These are phyloP conservation scores for Lantana camara DNA, from an alignment of 257 asterid species.

Conservation along the genomic window DNA sequence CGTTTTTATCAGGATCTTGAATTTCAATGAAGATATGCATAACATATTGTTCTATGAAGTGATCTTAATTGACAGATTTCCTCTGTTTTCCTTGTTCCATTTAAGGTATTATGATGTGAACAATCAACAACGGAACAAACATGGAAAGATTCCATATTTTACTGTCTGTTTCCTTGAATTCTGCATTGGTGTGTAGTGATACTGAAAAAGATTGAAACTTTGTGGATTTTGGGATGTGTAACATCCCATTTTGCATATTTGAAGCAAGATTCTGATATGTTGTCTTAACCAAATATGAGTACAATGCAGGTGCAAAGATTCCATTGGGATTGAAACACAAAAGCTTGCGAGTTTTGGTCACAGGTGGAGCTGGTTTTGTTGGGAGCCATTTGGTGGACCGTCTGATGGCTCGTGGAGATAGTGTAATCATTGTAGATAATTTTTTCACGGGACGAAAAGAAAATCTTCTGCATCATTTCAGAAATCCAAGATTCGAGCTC, in stretches of 20 bases:
- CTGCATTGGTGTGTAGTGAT: neutral
- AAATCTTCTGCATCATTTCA: constrained; percentile 68
- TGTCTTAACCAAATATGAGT: neutral
- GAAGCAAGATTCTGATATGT: neutral
- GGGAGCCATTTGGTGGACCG: constrained; percentile 95
- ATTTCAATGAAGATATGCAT: too few species aligned
- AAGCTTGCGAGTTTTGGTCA: constrained; percentile 66
- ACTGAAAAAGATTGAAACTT: neutral
- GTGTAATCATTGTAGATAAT: constrained; percentile 80
- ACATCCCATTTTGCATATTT: too few species aligned
- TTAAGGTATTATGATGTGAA: constrained; percentile 1
- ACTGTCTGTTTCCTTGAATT: neutral
- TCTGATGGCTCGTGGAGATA: constrained; percentile 75
- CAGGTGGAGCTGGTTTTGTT: constrained; percentile 95
- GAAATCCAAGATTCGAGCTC: constrained; percentile 72
- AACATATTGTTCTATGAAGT: too few species aligned
- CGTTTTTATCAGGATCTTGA: too few species aligned
- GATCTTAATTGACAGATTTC: neutral
- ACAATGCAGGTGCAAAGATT: constrained; percentile 62
- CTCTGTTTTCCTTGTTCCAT: constrained; percentile 26
- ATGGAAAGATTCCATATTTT: neutral
- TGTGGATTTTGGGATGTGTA: neutral
- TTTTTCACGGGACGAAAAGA: constrained; percentile 80
- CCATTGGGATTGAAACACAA: constrained; percentile 71
- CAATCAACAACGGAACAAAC: too few species aligned